These are phyloP conservation scores for Leccinellum albellum DNA, from an alignment of 768 basidiomycete genomes.

Conservation along the genomic window DNA sequence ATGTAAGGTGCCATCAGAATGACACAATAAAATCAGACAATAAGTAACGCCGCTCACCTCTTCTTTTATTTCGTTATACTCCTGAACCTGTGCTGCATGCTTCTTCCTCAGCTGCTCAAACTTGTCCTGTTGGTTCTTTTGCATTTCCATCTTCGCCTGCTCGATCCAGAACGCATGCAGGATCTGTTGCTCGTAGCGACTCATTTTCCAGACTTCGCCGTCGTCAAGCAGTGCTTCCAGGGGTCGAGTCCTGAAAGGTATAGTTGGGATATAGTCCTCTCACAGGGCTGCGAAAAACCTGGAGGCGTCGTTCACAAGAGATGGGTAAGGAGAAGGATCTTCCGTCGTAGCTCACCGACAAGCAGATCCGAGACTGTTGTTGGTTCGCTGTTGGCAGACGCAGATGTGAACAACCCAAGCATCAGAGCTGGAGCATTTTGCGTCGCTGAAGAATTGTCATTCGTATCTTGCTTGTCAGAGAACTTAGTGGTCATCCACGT, in stretches of 20 bases:
- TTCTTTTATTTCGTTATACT: conserved; percentile 42
- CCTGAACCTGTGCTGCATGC: conserved; percentile 38
- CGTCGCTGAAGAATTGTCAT: not conserved
- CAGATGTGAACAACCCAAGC: not conserved
- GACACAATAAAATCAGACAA: not conserved
- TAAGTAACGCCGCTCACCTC: conserved; percentile 42
- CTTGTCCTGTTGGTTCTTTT: conserved; percentile 32
- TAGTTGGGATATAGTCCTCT: conserved; percentile 31
- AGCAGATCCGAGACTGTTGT: not conserved
- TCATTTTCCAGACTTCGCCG: conserved; percentile 53
- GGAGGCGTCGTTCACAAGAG: conserved; percentile 23
- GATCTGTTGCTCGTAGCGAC: conserved; percentile 41
- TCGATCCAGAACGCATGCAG: conserved; percentile 48
- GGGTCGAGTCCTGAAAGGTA: conserved; percentile 37
- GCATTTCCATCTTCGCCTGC: conserved; percentile 33
- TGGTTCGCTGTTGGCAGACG: not conserved
- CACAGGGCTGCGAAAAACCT: conserved; percentile 40
- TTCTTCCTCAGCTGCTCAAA: conserved; percentile 41
- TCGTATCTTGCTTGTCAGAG: not conserved
- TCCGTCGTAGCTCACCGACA: not conserved
- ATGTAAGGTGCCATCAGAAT: not conserved
- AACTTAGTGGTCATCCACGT: conserved; percentile 24
- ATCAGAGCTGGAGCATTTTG: not conserved
- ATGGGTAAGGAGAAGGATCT: not conserved
- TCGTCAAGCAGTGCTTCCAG: conserved; percentile 35